Evolutionary conservation across 108 stramenopile genomes (phyloP).

Genomic region (Craspedostauros australis): DNA sequence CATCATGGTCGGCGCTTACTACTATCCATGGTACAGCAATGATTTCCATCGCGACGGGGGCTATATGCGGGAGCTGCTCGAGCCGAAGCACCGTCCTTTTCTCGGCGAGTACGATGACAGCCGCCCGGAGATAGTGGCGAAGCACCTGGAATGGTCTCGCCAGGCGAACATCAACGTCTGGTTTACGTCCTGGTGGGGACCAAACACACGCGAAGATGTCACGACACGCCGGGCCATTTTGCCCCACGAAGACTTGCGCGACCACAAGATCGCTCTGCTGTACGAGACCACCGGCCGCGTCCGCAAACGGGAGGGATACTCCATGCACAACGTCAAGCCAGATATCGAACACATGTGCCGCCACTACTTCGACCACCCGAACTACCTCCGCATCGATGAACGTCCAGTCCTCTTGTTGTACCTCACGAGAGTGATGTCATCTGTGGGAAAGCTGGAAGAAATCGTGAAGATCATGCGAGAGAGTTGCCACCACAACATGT

Average conservation of each 20-base stretch:
- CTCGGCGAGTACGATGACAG: slow-evolving; percentile 41
- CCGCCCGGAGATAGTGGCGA: slow-evolving; percentile 23
- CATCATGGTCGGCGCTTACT: slow-evolving; percentile 37
- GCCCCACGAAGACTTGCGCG: neutral
- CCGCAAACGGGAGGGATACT: slow-evolving; percentile 1
- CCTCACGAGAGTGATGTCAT: slow-evolving; percentile 19
- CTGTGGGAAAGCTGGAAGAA: slow-evolving; percentile 8
- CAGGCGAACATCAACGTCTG: slow-evolving; percentile 22
- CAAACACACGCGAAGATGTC: slow-evolving; percentile 13
- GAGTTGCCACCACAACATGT: slow-evolving; percentile 5
- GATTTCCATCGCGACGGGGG: slow-evolving; percentile 30
- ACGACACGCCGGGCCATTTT: slow-evolving; percentile 17
- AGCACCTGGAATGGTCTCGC: slow-evolving; percentile 34
- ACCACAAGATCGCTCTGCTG: slow-evolving; percentile 36
- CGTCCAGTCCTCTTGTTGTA: slow-evolving; percentile 39
- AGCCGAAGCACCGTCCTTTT: slow-evolving; percentile 15
- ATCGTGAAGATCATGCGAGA: slow-evolving; percentile 18
- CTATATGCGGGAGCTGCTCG: slow-evolving; percentile 25
- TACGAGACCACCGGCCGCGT: slow-evolving; percentile 33
- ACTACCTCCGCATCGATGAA: slow-evolving; percentile 33
- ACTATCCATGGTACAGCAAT: slow-evolving; percentile 40
- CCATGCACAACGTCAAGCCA: neutral
- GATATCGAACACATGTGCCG: slow-evolving; percentile 31
- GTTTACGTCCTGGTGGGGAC: slow-evolving; percentile 44
- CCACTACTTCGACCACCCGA: slow-evolving; percentile 33